Conservation (phyloP, 164 flowering plant species). For the Chloranthus sessilifolius region DNA sequence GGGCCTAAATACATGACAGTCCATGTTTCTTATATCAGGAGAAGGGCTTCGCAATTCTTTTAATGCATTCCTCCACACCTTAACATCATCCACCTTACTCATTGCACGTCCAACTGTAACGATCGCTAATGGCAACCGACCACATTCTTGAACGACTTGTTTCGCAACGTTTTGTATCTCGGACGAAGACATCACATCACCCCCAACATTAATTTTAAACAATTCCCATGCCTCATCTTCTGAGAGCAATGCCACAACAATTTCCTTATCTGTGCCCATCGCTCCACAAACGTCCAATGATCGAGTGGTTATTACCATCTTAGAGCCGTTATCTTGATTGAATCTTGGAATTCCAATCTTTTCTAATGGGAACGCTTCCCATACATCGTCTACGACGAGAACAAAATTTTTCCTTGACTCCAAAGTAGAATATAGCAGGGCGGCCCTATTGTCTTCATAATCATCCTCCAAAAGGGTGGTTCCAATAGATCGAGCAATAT, state of each 20-base stretch:
- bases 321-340: conserved; percentile 10
- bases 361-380: conserved; percentile 16
- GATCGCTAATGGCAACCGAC: neutral
- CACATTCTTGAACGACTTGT: no score
- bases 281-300: conserved; percentile 10
- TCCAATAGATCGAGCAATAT: conserved; percentile 6
- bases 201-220: conserved; percentile 10
- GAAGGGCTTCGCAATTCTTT: neutral
- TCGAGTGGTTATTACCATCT: conserved; percentile 18
- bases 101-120: neutral
- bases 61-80: neutral
- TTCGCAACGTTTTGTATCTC: neutral
- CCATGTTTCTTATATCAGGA: no score
- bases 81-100: neutral
- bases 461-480: conserved; percentile 1
- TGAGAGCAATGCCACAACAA: conserved; percentile 9
- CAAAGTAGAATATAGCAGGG: conserved; percentile 10
- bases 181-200: neutral
- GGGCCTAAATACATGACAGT: no score
- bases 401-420: conserved; percentile 9
- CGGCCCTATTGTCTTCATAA: conserved; percentile 9
- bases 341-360: conserved; percentile 24
- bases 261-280: conserved; percentile 13
- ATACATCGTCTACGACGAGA: conserved; percentile 26
- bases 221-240: conserved; percentile 19